Evolutionary conservation across 1,284 basidiomycete genomes (phyloP), one percentile per base, ranked within the genome.

Genomic region (Cryptococcus neoformans): DNA sequence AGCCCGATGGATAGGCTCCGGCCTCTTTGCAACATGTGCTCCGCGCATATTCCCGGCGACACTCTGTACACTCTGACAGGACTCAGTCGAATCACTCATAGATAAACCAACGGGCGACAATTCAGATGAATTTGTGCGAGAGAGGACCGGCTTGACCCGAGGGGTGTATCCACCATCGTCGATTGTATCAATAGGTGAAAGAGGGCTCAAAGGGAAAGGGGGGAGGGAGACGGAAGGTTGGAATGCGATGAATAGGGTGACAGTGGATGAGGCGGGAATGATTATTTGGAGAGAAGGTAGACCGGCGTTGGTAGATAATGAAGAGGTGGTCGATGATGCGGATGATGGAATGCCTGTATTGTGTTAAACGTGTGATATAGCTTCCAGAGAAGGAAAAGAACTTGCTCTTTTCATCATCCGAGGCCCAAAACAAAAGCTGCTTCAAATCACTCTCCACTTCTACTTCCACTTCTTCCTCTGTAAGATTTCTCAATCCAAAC

Each of bases 401-500:
- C 68, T 63, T 55, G 69, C 69, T 55, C 37, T 61, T 59, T 10
- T 72, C 70, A 47, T 74, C 72, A 3, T 70, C 70, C 7, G 56
- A 63, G 9, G 64, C 44, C 71, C 71, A 74, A 55, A 76, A 73
- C 8, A 67, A 53, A 11, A 76, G 51, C 51, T 73, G 67, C 8
- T 52, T 51, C 6, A 76, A 59, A 61, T 76, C 74, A 48, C 70
- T 74, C 28, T 59, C 66, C 4, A 73, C 59, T 44, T 70, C 70
- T 5, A 74, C 66, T 16, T 69, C 59, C 8, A 73, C 64, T 2
- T 17, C 44, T 1, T 58, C 54, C 9, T n/a, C 38, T 5, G 60
- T 60, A 12, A 72, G 35, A 62, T 73, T 74, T 52, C 55, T 70
- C 39, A 76, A 46, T 2, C 70, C 69, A 53, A 76, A 76, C 17